Base-by-base conservation (phyloP, 2,329 filamentous ascomycete genomes). In the Parafenestella ontariensis region DNA sequence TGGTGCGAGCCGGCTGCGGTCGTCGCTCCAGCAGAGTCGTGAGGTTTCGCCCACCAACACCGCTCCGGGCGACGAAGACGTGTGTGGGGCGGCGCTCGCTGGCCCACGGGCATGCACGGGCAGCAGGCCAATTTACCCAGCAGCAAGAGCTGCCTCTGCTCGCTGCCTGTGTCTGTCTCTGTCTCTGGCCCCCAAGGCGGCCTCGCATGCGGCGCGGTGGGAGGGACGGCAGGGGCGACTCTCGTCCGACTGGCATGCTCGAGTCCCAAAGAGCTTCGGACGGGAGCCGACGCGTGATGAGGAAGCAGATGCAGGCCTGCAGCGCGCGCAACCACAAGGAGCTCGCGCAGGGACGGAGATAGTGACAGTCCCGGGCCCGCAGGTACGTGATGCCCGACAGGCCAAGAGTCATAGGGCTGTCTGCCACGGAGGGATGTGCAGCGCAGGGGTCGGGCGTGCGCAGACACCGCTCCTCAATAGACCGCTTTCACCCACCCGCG, bases 371-470 rank as follows among this genome's bases (percentile, higher is more conserved):
- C 61, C 64, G 59, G 58, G 42, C 52, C 51, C 45, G 59, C 36
- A 51, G 49, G 47, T 56, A 37, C 47, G 58, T 36, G 50, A 52
- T 10, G 28, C 24, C 47, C 40, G 48, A 47, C 45, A 48, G 43
- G 59, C 59, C 62, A 64, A 66, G 65, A 58, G 58, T 54, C 60
- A 52, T 66, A 68, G 64, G 65, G 63, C 65, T 65, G 62, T 58
- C 50, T 52, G 57, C 54, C 42, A 51, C 9, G 5, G n/a, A 26
- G 31, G 46, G 46, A 48, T 53, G 56, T 36, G 56, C 49, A 45
- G 36, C 29, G 44, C 58, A 61, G 55, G 56, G 56, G 52, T n/a
- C n/a, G n/a, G 44, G 49, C 52, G 41, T 49, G 52, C 43, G 54
- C 52, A 36, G 61, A 61, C 64, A 68, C 65, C 65, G 65, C 65